These are phyloP conservation scores for Claviceps africana DNA, from an alignment of 2,329 filamentous ascomycete genomes.

Conservation along the genomic window DNA sequence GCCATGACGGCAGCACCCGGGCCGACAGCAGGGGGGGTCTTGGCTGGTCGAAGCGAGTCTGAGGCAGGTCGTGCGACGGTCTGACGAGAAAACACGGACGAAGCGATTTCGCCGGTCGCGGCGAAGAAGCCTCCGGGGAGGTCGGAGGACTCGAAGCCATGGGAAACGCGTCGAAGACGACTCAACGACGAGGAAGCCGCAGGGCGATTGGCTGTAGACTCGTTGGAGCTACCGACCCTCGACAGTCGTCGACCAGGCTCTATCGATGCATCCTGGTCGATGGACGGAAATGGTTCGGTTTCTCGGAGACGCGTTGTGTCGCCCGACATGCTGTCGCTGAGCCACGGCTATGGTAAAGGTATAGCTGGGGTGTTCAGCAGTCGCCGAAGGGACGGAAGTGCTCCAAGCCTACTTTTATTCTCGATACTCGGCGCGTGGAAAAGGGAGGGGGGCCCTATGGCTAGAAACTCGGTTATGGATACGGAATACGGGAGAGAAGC, in stretches of 20 bases:
- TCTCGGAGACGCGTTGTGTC: constrained; percentile 4
- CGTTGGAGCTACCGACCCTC: constrained; percentile 2
- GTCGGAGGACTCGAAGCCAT: constrained; percentile 30
- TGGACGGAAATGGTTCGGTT: constrained; percentile 15
- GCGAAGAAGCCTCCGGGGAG: constrained; percentile 33
- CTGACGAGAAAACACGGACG: constrained; percentile 21
- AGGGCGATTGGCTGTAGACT: constrained; percentile 11
- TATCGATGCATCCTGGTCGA: constrained; percentile 8
- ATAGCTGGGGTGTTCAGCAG: background rate
- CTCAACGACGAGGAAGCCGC: constrained; percentile 19
- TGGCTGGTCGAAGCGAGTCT: constrained; percentile 9
- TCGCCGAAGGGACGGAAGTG: background rate
- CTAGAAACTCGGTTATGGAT: background rate
- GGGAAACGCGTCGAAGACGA: constrained; percentile 19
- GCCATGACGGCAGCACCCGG: background rate
- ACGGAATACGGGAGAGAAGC: background rate
- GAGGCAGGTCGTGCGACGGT: constrained; percentile 9
- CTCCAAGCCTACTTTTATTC: background rate
- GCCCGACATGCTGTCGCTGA: constrained; percentile 2
- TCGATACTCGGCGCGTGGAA: background rate
- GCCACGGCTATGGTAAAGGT: background rate
- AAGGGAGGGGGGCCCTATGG: no score
- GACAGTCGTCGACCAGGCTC: background rate
- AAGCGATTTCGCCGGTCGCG: constrained; percentile 31
- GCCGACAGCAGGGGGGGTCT: constrained; percentile 3